Conservation (phyloP, 73 alveolate genomes). For the Tetrahymena borealis region DNA sequence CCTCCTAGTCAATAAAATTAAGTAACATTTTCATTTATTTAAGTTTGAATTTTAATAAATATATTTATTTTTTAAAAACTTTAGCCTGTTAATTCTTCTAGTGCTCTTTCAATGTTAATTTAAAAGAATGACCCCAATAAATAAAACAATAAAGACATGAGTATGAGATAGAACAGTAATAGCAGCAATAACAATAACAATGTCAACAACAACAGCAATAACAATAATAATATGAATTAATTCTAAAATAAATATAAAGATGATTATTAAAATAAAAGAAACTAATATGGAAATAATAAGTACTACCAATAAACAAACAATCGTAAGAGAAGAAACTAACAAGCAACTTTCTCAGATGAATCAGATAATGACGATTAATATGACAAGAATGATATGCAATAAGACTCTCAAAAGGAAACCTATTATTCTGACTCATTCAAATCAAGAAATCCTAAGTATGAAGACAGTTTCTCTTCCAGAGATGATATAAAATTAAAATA, state of each 20-base stretch:
- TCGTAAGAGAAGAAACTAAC: background rate
- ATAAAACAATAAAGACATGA: background rate
- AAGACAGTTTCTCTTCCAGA: too few relatives aligned
- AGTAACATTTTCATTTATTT: background rate
- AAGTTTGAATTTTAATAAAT: background rate
- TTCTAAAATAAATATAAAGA: background rate
- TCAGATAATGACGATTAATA: background rate
- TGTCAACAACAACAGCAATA: background rate
- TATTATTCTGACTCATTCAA: too few relatives aligned
- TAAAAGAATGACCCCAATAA: background rate
- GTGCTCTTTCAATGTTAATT: background rate
- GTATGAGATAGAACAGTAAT: background rate
- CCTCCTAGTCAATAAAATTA: background rate
- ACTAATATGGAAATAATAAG: too few relatives aligned
- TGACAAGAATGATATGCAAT: background rate
- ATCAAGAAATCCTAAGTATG: too few relatives aligned
- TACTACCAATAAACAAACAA: background rate
- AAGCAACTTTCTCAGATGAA: background rate
- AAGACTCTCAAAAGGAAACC: background rate
- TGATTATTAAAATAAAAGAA: background rate
- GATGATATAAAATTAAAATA: too few relatives aligned
- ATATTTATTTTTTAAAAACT: too few relatives aligned
- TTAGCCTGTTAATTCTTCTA: background rate
- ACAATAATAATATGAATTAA: background rate
- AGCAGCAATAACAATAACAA: background rate